phyloP scores from a whole-genome alignment of 1,284 basidiomycete genomes.

The Coriolopsis trogii region DNA sequence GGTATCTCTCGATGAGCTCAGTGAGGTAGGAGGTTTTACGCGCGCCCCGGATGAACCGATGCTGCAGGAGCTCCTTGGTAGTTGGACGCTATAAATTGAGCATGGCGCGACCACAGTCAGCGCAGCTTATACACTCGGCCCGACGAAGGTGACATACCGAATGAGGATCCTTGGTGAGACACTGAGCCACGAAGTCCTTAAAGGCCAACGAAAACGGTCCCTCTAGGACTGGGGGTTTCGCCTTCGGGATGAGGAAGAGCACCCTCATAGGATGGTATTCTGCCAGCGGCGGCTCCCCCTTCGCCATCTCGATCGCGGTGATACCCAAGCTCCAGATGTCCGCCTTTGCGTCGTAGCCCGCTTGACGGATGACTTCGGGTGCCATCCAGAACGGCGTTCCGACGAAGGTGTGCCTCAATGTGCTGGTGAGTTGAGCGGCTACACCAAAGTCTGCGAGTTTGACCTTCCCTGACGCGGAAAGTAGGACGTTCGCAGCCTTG shows the following conservation, averaged over 20 bases:
- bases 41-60: constrained; percentile 89
- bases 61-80: constrained; percentile 89
- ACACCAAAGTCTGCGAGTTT: constrained; percentile 98
- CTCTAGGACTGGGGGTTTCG: constrained; percentile 91
- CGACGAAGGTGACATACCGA: constrained; percentile 52
- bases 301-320: constrained; percentile 95
- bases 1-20: constrained; percentile 85
- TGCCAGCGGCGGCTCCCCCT: constrained; percentile 90
- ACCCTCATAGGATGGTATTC: constrained; percentile 97
- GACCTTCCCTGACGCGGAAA: constrained; percentile 89
- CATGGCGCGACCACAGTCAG: constrained; percentile 10
- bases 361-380: constrained; percentile 95
- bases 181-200: constrained; percentile 91
- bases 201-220: constrained; percentile 84
- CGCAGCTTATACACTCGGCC: background rate
- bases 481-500: constrained; percentile 96
- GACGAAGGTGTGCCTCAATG: constrained; percentile 91
- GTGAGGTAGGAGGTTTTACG: constrained; percentile 81
- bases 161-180: constrained; percentile 91
- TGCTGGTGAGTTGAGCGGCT: constrained; percentile 89
- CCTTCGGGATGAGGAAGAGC: constrained; percentile 94
- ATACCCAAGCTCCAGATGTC: constrained; percentile 98
- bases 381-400: constrained; percentile 99
- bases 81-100: constrained; percentile 70
- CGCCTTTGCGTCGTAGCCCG: constrained; percentile 94